Percentiles rank a stretch among this genome's conserved stretches.
Conservation (phyloP, 306 rosid genomes). For the Cucurbita moschata region DNA sequence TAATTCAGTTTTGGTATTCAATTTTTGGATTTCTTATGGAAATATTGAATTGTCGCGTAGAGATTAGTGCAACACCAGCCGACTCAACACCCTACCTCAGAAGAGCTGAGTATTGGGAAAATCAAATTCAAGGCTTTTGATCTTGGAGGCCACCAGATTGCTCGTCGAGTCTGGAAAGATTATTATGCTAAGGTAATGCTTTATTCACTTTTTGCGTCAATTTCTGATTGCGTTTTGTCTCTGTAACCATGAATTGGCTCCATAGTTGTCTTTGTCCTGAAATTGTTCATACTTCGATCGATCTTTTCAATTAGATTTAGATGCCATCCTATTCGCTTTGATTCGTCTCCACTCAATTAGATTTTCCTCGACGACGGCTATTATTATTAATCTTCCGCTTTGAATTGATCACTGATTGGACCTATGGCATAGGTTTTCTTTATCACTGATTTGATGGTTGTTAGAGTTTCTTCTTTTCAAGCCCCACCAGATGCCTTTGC, state of each 20-base stretch:
- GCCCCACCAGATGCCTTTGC: not conserved
- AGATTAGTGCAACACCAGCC: slow-evolving; percentile 93
- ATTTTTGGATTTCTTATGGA: not conserved
- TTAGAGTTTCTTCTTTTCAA: not conserved
- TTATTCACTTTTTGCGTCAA: not conserved
- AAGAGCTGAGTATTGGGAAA: slow-evolving; percentile 85
- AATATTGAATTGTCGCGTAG: slow-evolving; percentile 24
- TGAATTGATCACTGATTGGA: not conserved
- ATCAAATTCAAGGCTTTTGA: slow-evolving; percentile 93
- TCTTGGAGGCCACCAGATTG: slow-evolving; percentile 91
- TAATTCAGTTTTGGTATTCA: not conserved
- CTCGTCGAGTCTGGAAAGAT: slow-evolving; percentile 94
- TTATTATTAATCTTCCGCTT: not conserved
- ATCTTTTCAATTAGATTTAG: not conserved
- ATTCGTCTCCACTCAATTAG: not conserved
- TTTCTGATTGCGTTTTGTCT: not conserved
- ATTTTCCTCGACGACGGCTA: not conserved
- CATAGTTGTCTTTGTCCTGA: not conserved
- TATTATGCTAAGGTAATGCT: slow-evolving; percentile 72
- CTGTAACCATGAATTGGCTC: not conserved
- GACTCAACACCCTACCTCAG: slow-evolving; percentile 82
- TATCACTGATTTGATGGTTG: not conserved
- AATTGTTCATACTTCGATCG: not conserved
- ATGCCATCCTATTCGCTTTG: not conserved
- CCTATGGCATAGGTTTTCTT: not conserved